Evolutionary conservation across 2,329 filamentous ascomycete genomes (phyloP), one percentile per base, ranked within the genome.

Genomic region (Thielaviopsis populi): DNA sequence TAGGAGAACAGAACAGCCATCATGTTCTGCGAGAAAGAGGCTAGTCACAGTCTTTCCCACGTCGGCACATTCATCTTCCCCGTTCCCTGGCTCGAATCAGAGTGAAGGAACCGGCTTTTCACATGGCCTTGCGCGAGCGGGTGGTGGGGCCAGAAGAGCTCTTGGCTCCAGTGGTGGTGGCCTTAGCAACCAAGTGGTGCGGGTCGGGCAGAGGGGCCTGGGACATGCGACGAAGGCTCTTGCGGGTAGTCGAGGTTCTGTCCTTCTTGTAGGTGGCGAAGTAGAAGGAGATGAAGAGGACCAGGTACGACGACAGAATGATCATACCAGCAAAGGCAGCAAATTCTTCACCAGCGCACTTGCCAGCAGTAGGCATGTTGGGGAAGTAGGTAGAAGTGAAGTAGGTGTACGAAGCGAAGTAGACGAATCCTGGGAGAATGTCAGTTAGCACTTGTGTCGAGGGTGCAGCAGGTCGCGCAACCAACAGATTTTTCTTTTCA

Each of bases 261-360:
- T 87, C 85, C 80, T 90, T 91, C 79, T 87, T 88, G 80, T 99
- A 99, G 67, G 92, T 99, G 69, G 91, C 91, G 70, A 95, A 82
- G 83, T 97, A 99, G 86, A 99, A 99, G 61, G 88, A 92, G 78
- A 99, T 96, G 85, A 99, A 99, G 69, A 99, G 88, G 68, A 97
- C 82, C 66, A 99, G 84, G 83, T 97, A 99, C 40, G 90, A 95
- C 77, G 84, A 91, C 73, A 99, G 80, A 71, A 96, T 95, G 69
- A 81, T 89, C 70, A 96, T 95, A 70, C 92, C 92, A 66, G 91
- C 82, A 72, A 96, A 89, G 54, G 92, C 92, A 59, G 92, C 92
- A 72, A 96, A 97, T 76, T 97, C 94, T 80, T 97, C 92, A 71
- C 92, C 92, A 48, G 92, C 90, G 75, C 92, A 99, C 70, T 85